Percentiles rank a stretch among this genome's conserved stretches.
Evolutionary conservation across 1,284 basidiomycete genomes (phyloP).

Genomic region (Hymenochaete sp.): DNA sequence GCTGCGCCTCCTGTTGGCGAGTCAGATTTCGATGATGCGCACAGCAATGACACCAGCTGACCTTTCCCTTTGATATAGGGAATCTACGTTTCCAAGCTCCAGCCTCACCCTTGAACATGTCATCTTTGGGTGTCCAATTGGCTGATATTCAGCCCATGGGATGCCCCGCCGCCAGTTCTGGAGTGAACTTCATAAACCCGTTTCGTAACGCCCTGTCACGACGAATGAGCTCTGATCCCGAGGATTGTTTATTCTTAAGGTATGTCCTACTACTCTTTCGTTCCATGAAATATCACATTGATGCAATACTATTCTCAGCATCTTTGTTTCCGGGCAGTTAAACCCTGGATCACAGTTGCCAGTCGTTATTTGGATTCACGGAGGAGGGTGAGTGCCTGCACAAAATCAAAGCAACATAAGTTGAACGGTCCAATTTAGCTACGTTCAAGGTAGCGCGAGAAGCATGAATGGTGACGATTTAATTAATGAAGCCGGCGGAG

Average conservation of each 20-base stretch:
- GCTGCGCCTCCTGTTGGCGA: conserved; percentile 33
- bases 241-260: conserved; percentile 11
- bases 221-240: not conserved
- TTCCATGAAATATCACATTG: not conserved
- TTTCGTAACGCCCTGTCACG: not conserved
- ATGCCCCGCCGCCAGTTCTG: conserved; percentile 6
- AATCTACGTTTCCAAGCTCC: conserved; percentile 17
- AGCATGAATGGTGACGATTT: conserved; percentile 13
- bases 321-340: conserved; percentile 23
- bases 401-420: not conserved
- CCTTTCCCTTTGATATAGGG: conserved; percentile 5
- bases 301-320: conserved; percentile 23
- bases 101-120: conserved; percentile 5
- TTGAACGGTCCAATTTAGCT: too few species aligned
- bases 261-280: not conserved
- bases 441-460: conserved; percentile 9
- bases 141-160: conserved; percentile 9
- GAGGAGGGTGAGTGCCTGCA: conserved; percentile 24
- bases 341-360: conserved; percentile 21
- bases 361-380: conserved; percentile 31
- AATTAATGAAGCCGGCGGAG: conserved; percentile 11
- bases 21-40: not conserved
- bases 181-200: conserved; percentile 4
- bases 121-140: conserved; percentile 1
- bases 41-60: not conserved